These are phyloP conservation scores for Starmera amethionina DNA, from an alignment of 805 yeast genomes.

Conservation along the genomic window DNA sequence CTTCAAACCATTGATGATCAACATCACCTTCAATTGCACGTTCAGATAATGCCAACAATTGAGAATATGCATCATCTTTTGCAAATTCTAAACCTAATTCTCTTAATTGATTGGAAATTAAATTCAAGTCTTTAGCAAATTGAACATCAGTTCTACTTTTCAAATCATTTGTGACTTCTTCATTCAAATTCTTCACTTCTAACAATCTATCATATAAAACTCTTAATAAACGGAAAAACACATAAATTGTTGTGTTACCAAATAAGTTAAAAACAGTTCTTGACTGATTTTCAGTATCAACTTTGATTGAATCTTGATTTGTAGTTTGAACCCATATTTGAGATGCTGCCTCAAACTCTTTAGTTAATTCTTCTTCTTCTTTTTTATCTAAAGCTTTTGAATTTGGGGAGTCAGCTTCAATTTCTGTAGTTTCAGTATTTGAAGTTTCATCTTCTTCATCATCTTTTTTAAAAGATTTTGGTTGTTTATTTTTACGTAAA, in stretches of 20 bases:
- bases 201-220: constrained; percentile 70
- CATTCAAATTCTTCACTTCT: constrained; percentile 67
- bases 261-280: constrained; percentile 67
- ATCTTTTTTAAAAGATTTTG: constrained; percentile 11
- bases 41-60: constrained; percentile 66
- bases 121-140: constrained; percentile 81
- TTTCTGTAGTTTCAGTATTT: constrained; percentile 13
- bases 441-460: constrained; percentile 16
- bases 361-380: constrained; percentile 16
- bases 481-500: constrained; percentile 38
- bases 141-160: constrained; percentile 50
- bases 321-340: constrained; percentile 15
- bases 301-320: constrained; percentile 14
- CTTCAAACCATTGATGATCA: constrained; percentile 94
- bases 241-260: constrained; percentile 81
- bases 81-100: constrained; percentile 70
- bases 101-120: constrained; percentile 69
- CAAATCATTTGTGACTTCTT: constrained; percentile 64
- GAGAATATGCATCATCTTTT: constrained; percentile 65
- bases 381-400: constrained; percentile 11
- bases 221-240: constrained; percentile 78
- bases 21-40: constrained; percentile 79
- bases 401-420: constrained; percentile 19
- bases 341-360: constrained; percentile 2
- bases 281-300: constrained; percentile 19